Percentiles rank a stretch among this genome's conserved stretches.
Conservation (phyloP, 208 protist genomes). For the Herpetomonas samuelpessoai region DNA sequence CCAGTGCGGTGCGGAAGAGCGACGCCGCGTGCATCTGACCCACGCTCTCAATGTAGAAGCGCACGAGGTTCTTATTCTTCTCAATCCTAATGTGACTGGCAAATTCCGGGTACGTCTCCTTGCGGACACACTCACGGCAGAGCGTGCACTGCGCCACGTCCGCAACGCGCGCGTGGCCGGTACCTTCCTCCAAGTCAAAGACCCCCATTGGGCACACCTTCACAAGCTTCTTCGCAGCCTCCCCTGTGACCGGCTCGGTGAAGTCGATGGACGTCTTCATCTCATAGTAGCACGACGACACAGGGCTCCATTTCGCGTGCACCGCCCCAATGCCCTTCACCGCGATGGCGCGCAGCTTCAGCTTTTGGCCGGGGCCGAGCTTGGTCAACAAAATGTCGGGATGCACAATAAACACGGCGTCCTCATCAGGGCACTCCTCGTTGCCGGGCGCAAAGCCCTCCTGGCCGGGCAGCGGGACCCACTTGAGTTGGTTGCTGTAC, state of each 20-base stretch:
- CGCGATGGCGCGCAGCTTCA: slow-evolving; percentile 93
- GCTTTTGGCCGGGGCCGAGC: slow-evolving; percentile 94
- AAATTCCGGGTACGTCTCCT: slow-evolving; percentile 46
- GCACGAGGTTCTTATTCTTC: slow-evolving; percentile 83
- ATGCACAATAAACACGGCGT: slow-evolving; percentile 92
- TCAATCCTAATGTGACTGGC: slow-evolving; percentile 58
- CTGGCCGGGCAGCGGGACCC: slow-evolving; percentile 91
- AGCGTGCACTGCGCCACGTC: slow-evolving; percentile 93
- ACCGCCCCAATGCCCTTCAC: slow-evolving; percentile 96
- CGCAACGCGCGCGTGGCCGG: slow-evolving; percentile 58
- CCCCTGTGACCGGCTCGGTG: slow-evolving; percentile 59
- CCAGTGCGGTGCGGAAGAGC: slow-evolving; percentile 71
- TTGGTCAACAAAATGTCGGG: slow-evolving; percentile 98
- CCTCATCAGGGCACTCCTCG: slow-evolving; percentile 32
- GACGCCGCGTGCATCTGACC: slow-evolving; percentile 73
- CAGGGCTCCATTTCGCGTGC: slow-evolving; percentile 99
- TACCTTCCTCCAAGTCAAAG: slow-evolving; percentile 90
- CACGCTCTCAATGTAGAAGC: slow-evolving; percentile 89
- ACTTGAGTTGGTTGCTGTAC: slow-evolving; percentile 90
- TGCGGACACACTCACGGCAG: slow-evolving; percentile 97
- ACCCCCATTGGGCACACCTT: slow-evolving; percentile 92
- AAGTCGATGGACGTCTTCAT: slow-evolving; percentile 94
- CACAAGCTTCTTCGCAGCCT: slow-evolving; percentile 78
- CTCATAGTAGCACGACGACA: slow-evolving; percentile 96
- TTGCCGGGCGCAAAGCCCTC: slow-evolving; percentile 22